These are phyloP conservation scores for Collybiopsis confluens DNA, from an alignment of 768 basidiomycete species.

Conservation along the genomic window DNA sequence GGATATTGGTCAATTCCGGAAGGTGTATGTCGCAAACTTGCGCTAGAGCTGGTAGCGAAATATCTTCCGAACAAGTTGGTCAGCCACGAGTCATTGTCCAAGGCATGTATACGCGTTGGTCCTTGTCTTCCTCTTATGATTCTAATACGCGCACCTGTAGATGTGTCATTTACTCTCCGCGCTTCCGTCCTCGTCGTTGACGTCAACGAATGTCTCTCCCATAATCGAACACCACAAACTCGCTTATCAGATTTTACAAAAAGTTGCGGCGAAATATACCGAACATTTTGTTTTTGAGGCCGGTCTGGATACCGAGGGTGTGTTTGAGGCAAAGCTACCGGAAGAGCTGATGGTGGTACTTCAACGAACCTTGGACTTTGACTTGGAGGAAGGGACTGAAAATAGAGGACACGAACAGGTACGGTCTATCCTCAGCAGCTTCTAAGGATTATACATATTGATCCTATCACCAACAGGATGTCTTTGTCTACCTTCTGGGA, in stretches of 20 bases:
- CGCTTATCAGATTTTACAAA: conserved; percentile 68
- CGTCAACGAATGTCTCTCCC: conserved; percentile 41
- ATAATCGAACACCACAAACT: conserved; percentile 47
- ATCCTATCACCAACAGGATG: conserved; percentile 28
- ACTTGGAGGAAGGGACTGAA: conserved; percentile 21
- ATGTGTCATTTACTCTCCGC: conserved; percentile 70
- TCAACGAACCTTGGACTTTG: conserved; percentile 32
- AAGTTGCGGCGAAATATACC: conserved; percentile 70
- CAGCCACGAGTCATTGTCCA: conserved; percentile 57
- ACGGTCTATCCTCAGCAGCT: conserved; percentile 7
- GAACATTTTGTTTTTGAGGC: conserved; percentile 85
- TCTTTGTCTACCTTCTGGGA: conserved; percentile 69
- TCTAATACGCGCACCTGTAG: conserved; percentile 32
- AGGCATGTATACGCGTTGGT: conserved; percentile 36
- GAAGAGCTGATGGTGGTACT: conserved; percentile 62
- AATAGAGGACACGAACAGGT: conserved; percentile 35
- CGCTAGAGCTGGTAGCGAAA: conserved; percentile 61
- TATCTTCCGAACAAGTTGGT: conserved; percentile 59
- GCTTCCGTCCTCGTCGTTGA: background rate
- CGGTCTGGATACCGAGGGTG: conserved; percentile 67
- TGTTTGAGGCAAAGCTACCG: conserved; percentile 55
- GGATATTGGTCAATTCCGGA: conserved; percentile 37
- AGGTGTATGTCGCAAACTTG: conserved; percentile 61
- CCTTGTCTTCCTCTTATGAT: too few relatives aligned
- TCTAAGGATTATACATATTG: conserved; percentile 1